Conservation (phyloP, 352 stramenopile genomes). For the Globisporangium spiculum region DNA sequence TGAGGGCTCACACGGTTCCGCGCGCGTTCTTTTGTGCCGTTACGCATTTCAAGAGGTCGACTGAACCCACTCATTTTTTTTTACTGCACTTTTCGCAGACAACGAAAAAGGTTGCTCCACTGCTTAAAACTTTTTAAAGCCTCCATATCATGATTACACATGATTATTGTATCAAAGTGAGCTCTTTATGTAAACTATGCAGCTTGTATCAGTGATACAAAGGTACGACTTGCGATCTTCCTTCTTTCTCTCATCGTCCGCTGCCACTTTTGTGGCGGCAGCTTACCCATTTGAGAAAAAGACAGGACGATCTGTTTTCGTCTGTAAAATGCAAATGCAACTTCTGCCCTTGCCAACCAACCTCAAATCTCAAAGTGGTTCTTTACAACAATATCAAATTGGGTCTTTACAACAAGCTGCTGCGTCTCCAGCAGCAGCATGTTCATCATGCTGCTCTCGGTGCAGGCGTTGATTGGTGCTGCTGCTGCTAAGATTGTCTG, state of each 20-base stretch:
- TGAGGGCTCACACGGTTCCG: background rate
- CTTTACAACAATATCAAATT: no score
- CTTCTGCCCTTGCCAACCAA: background rate
- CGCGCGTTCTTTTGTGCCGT: background rate
- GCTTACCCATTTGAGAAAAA: slow-evolving; percentile 3
- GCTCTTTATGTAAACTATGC: no score
- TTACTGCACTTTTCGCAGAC: slow-evolving; percentile 4
- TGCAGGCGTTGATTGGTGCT: background rate
- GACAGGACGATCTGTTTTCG: slow-evolving; percentile 4
- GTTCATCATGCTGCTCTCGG: background rate
- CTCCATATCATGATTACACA: background rate
- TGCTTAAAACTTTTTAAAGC: background rate
- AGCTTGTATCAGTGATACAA: background rate
- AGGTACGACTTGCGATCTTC: background rate
- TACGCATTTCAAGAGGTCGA: background rate
- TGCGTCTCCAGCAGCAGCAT: background rate
- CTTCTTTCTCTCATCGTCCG: background rate
- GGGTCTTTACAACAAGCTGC: background rate
- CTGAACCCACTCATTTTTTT: background rate
- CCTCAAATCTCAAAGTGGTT: no score
- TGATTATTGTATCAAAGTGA: background rate
- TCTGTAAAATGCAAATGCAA: background rate
- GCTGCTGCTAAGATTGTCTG: background rate
- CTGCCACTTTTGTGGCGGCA: background rate
- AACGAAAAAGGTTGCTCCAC: background rate